Evolutionary conservation across 1,284 basidiomycete species (phyloP).

Genomic region (Abortiporus biennis): DNA sequence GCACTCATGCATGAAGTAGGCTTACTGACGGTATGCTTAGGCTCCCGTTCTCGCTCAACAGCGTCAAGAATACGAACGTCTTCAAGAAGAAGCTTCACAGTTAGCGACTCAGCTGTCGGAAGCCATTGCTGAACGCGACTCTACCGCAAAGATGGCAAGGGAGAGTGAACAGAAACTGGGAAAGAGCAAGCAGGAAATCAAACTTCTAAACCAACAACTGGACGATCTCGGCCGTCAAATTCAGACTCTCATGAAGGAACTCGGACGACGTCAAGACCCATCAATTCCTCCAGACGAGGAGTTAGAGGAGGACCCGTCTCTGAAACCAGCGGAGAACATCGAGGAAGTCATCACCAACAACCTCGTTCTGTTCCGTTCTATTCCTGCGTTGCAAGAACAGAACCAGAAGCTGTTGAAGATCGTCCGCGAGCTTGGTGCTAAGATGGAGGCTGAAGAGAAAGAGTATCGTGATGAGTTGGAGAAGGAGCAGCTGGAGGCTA

Average conservation of each 20-base stretch:
- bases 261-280: conserved; percentile 79
- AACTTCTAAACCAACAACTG: conserved; percentile 71
- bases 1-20: too few relatives aligned
- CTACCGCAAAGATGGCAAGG: conserved; percentile 38
- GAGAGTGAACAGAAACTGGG: conserved; percentile 58
- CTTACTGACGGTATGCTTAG: conserved; percentile 34
- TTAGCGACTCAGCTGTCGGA: conserved; percentile 77
- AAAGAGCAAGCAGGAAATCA: conserved; percentile 63
- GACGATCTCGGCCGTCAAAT: conserved; percentile 87
- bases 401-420: conserved; percentile 87
- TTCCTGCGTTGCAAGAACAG: conserved; percentile 80
- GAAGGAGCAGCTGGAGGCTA: conserved; percentile 73
- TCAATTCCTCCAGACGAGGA: conserved; percentile 70
- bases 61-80: conserved; percentile 76
- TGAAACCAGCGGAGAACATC: conserved; percentile 47
- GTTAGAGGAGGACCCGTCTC: conserved; percentile 42
- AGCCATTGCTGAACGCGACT: conserved; percentile 65
- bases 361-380: conserved; percentile 83
- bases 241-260: conserved; percentile 71
- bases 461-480: conserved; percentile 60
- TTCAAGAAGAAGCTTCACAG: conserved; percentile 71
- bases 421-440: conserved; percentile 72
- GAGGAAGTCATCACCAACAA: conserved; percentile 85
- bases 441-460: conserved; percentile 74
- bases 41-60: conserved; percentile 86